Evolutionary conservation across 208 protist genomes (phyloP).

Genomic region (Phytomonas francai): DNA sequence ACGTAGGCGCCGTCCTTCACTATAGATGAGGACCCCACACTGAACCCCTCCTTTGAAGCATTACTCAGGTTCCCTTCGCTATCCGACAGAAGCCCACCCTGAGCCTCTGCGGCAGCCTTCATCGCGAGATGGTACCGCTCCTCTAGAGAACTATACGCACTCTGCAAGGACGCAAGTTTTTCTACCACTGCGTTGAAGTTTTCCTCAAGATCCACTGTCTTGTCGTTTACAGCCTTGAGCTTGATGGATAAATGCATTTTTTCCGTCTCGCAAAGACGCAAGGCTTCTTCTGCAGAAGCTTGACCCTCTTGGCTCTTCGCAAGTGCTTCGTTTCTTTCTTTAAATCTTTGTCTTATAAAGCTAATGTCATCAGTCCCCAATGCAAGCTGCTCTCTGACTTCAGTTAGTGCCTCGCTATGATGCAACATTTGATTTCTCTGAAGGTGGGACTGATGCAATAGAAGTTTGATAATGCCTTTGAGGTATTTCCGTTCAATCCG

Average conservation of each 20-base stretch:
- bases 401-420: constrained; percentile 12
- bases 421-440: constrained; percentile 6
- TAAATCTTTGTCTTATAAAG: constrained; percentile 18
- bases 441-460: constrained; percentile 15
- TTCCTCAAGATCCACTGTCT: constrained; percentile 19
- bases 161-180: constrained; percentile 32
- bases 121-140: constrained; percentile 22
- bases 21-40: neutral
- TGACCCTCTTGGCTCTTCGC: constrained; percentile 14
- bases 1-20: neutral
- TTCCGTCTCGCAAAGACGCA: constrained; percentile 23
- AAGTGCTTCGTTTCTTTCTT: constrained; percentile 19
- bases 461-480: constrained; percentile 15
- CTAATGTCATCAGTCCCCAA: constrained; percentile 20
- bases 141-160: constrained; percentile 16
- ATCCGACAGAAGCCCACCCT: constrained; percentile 15
- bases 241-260: constrained; percentile 30
- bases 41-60: neutral
- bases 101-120: constrained; percentile 17
- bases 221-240: constrained; percentile 22
- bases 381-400: constrained; percentile 16
- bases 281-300: constrained; percentile 17
- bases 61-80: neutral
- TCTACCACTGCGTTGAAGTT: constrained; percentile 33
- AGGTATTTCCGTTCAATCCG: constrained; percentile 29